phyloP scores from a whole-genome alignment of 306 rosid species.

The Pachyrhizus erosus region DNA sequence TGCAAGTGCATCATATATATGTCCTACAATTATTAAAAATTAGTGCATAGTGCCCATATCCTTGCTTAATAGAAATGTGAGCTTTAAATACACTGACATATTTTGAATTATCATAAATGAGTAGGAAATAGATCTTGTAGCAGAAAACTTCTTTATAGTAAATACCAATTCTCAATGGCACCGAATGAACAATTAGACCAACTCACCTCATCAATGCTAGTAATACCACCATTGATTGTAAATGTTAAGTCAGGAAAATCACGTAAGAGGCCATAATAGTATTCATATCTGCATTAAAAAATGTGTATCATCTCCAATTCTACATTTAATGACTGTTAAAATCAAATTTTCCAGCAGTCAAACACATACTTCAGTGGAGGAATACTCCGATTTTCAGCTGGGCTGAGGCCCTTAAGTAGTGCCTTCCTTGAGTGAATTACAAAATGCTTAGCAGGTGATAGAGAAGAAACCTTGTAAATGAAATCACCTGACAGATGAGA shows the following conservation, averaged over 20 bases:
- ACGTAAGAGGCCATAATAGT: conserved; percentile 86
- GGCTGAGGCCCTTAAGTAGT: conserved; percentile 90
- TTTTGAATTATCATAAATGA: conserved; percentile 9
- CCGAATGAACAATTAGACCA: conserved; percentile 27
- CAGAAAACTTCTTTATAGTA: neutral
- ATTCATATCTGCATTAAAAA: conserved; percentile 77
- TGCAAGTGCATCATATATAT: neutral
- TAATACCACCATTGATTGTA: conserved; percentile 96
- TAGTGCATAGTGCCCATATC: neutral
- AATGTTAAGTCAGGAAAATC: conserved; percentile 97
- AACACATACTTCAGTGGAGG: conserved; percentile 90
- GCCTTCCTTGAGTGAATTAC: conserved; percentile 95
- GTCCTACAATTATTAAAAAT: neutral
- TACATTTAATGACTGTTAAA: conserved; percentile 32
- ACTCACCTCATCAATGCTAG: conserved; percentile 82
- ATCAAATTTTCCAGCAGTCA: neutral
- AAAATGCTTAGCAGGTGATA: conserved; percentile 91
- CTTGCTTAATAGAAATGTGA: neutral
- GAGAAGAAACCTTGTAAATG: conserved; percentile 92
- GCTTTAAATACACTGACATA: neutral
- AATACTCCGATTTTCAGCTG: conserved; percentile 94
- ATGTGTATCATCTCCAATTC: conserved; percentile 24
- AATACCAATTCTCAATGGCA: conserved; percentile 29
- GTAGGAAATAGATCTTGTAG: neutral
- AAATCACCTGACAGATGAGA: conserved; percentile 80